Evolutionary conservation across 2,329 filamentous ascomycete genomes (phyloP), one percentile per base, ranked within the genome.

Genomic region (Lachnellula subtilissima): DNA sequence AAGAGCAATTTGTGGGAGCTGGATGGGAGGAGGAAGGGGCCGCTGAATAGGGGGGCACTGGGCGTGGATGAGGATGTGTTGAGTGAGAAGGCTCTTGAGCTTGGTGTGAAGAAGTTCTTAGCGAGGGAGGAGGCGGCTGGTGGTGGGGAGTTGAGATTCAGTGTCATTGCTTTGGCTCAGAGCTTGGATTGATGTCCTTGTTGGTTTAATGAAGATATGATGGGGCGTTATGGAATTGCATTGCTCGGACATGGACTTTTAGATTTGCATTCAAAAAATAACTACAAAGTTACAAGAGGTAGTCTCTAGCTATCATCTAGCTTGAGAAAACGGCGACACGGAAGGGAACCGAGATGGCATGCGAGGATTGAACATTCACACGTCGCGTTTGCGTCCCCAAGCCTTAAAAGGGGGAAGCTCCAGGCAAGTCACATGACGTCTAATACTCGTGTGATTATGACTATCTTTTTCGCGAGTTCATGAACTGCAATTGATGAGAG

Each of bases 51-150:
- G 53, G 81, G 50, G 69, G 79, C 54, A 45, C 70, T 92, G 52
- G 76, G 66, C 0, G 72, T 73, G 1, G 77, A 77, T 39, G 88
- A 91, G 70, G 88, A 93, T 72, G 84, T 90, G 52, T 71, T 92
- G 64, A 91, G 89, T 69, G 79, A 87, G 55, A 85, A 82, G 71
- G 92, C 89, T 8, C 73, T 97, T 66, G 78, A 85, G 35, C 71
- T 91, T 66, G 91, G 92, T 4, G 50, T 67, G 39, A 57, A 64
- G 25, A 51, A 55, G 28, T 84, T 67, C n/a, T 57, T 68, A 47
- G 54, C 56, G 37, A 51, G 61, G 56, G 64, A 66, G 52, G 51
- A 48, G 47, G 57, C 59, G 28, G 55, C 46, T 52, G 61, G 59
- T 14, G 63, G 62, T 2, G 56, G 55, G 3, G 65, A 69, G 57